Evolutionary conservation across 208 protist genomes (phyloP), one percentile per base, ranked within the genome.

Genomic region (Wallacemonas sp.): DNA sequence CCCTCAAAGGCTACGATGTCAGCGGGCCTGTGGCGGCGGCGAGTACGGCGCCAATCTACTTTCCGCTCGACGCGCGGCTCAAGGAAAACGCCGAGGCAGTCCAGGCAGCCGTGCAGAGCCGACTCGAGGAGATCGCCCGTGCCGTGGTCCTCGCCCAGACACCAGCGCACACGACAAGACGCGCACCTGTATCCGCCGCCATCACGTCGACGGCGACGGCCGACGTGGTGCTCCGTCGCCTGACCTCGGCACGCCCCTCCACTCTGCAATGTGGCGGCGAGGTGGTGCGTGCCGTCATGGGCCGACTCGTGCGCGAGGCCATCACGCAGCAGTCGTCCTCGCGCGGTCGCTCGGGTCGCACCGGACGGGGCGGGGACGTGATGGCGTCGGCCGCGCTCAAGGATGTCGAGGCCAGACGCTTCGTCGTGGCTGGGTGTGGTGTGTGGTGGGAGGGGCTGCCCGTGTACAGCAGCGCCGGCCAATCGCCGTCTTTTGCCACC

Each of bases 1-100:
- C 84, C 12, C 45, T 93, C 20, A 52, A 45, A 2, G 74, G 87
- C 28, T 84, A 81, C 32, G 72, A 72, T 1, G 41, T 88, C 5
- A 1, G 48, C n/a, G 16, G 22, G 5, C 31, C 48, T 2, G 45
- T 65, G 44, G 76, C 72, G 0, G 66, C 66, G 18, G 50, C 49
- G 18, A 36, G 57, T 3, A 61, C 66, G 11, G 61, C 57, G 11
- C 70, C 74, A 0, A 64, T 62, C 41, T 87, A 87, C 72, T 71
- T 65, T 14, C 65, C 82, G 31, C 69, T 89, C 25, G 77, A 83
- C 39, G 39, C 68, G 29, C 81, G 86, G 1, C 63, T 92, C n/a
- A 25, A 33, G 16, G 59, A 72, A 22, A 76, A 63, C 52, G 33
- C 67, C 11, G 23, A 44, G 1, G 73, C 76, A 2, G 78, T 89